These are phyloP conservation scores for Pleurotus pulmonarius DNA, from an alignment of 768 basidiomycete species.

Conservation along the genomic window DNA sequence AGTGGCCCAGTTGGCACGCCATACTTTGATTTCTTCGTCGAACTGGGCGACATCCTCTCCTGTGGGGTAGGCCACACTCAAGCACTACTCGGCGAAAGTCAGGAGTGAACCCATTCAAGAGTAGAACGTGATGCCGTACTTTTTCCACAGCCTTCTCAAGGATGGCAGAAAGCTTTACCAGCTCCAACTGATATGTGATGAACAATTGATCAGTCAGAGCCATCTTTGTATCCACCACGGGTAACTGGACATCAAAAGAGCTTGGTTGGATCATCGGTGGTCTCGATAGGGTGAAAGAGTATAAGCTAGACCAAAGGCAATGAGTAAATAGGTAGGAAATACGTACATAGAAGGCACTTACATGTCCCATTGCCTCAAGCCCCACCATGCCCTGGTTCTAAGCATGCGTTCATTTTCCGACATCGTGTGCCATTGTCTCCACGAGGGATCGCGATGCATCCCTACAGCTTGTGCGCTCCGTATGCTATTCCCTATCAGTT, in stretches of 20 bases:
- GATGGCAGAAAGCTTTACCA: slow-evolving; percentile 35
- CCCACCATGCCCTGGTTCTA: slow-evolving; percentile 42
- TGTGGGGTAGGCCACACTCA: slow-evolving; percentile 27
- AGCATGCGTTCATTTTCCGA: slow-evolving; percentile 37
- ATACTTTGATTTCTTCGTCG: slow-evolving; percentile 39
- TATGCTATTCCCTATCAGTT: slow-evolving; percentile 37
- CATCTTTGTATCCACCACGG: slow-evolving; percentile 25
- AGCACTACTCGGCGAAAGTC: slow-evolving; percentile 24
- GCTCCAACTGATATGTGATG: slow-evolving; percentile 25
- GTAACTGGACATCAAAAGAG: slow-evolving; percentile 33
- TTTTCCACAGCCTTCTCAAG: slow-evolving; percentile 38
- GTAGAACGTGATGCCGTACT: slow-evolving; percentile 16
- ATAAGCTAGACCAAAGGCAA: slow-evolving; percentile 24
- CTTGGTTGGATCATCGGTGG: slow-evolving; percentile 37
- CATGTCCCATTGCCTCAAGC: slow-evolving; percentile 40
- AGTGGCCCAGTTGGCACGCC: slow-evolving; percentile 37
- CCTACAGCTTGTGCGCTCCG: slow-evolving; percentile 37
- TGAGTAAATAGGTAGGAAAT: slow-evolving; percentile 8
- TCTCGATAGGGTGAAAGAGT: slow-evolving; percentile 41
- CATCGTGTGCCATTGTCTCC: slow-evolving; percentile 38
- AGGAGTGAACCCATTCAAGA: neutral
- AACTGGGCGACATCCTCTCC: slow-evolving; percentile 34
- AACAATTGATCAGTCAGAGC: slow-evolving; percentile 29
- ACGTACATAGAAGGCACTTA: slow-evolving; percentile 16
- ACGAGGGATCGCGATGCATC: slow-evolving; percentile 40